These are phyloP conservation scores for Corylus heterophylla DNA, from an alignment of 306 rosid species.

Conservation along the genomic window DNA sequence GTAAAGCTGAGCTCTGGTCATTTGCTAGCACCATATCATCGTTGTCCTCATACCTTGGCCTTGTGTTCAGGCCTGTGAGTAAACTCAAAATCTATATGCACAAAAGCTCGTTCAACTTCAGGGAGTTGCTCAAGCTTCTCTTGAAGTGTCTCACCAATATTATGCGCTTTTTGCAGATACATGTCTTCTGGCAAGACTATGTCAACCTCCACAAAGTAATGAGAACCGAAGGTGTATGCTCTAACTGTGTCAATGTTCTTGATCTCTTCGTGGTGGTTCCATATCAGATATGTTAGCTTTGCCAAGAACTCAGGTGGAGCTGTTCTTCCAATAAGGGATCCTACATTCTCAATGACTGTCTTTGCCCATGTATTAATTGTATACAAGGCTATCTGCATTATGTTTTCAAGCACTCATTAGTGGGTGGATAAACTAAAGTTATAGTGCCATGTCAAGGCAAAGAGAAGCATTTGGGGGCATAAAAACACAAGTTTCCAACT, in stretches of 20 bases:
- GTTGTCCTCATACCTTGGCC: conserved; percentile 38
- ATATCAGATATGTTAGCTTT: conserved; percentile 66
- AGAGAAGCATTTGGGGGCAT: background rate
- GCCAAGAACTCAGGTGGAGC: conserved; percentile 80
- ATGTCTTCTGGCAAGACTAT: conserved; percentile 70
- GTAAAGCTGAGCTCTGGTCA: background rate
- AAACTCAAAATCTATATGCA: conserved; percentile 75
- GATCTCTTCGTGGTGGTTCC: conserved; percentile 80
- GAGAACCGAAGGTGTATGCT: conserved; percentile 76
- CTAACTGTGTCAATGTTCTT: conserved; percentile 83
- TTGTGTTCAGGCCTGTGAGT: conserved; percentile 82
- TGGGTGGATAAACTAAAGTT: background rate
- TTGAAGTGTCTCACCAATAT: conserved; percentile 80
- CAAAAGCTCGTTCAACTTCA: conserved; percentile 86
- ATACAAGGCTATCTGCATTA: conserved; percentile 72
- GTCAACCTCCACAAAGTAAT: conserved; percentile 84
- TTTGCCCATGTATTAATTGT: conserved; percentile 75
- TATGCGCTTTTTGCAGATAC: conserved; percentile 65
- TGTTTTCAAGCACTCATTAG: conserved; percentile 10
- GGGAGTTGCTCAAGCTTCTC: conserved; percentile 72
- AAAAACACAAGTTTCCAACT: background rate
- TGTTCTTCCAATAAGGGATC: conserved; percentile 67
- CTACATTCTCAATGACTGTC: conserved; percentile 76
- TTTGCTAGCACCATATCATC: background rate
- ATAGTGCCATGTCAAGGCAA: background rate